A percentile compares a stretch with the other conserved stretches of the same genome.
phyloP scores from a whole-genome alignment of 768 basidiomycete genomes.

The Phallus indusiatus region DNA sequence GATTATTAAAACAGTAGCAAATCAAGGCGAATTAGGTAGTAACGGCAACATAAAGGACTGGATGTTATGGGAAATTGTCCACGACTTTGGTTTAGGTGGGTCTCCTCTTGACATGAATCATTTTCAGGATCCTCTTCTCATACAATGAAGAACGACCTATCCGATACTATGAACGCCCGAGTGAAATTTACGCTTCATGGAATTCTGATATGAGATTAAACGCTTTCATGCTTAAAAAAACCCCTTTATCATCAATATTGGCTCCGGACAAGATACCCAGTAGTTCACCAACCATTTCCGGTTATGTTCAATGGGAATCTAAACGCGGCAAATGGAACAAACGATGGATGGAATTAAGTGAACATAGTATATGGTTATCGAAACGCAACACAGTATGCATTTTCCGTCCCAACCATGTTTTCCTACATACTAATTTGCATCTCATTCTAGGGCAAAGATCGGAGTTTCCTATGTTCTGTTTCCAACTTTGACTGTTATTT shows the following conservation, averaged over 20 bases:
- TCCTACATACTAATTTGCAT: background rate
- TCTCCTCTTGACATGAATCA: constrained; percentile 5
- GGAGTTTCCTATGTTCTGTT: constrained; percentile 69
- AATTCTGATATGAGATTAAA: constrained; percentile 75
- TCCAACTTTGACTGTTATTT: constrained; percentile 85
- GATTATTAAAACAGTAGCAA: constrained; percentile 55
- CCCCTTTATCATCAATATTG: constrained; percentile 46
- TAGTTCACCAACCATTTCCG: constrained; percentile 32
- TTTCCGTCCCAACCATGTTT: background rate
- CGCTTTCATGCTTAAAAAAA: constrained; percentile 69
- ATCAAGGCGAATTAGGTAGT: constrained; percentile 50
- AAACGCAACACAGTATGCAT: constrained; percentile 77
- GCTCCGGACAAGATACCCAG: constrained; percentile 36
- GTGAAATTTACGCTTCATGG: constrained; percentile 80
- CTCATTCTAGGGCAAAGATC: constrained; percentile 66
- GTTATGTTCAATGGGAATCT: constrained; percentile 80
- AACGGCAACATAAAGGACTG: constrained; percentile 51
- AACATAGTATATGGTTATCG: constrained; percentile 77
- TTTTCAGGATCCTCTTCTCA: background rate
- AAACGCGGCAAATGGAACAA: constrained; percentile 96
- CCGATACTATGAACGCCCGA: constrained; percentile 75
- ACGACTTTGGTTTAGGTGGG: constrained; percentile 89
- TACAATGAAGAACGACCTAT: constrained; percentile 70
- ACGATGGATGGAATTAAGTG: constrained; percentile 78
- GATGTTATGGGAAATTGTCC: constrained; percentile 87